Evolutionary conservation across 768 basidiomycete genomes (phyloP).

Genomic region (Tricholoma hemisulphureum): DNA sequence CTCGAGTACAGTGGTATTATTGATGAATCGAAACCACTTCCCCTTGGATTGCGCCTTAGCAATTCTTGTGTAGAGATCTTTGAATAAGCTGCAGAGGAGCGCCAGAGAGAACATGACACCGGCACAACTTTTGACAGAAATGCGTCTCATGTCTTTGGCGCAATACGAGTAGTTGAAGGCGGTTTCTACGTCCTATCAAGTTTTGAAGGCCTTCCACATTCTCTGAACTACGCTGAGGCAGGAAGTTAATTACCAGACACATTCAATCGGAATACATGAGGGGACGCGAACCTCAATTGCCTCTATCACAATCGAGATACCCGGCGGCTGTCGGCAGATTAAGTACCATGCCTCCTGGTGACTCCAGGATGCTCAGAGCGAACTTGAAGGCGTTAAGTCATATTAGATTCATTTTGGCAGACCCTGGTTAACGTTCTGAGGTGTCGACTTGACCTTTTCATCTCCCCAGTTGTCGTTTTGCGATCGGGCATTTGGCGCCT

Average conservation of each 20-base stretch:
- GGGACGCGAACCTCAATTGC: not conserved
- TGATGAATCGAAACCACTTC: not conserved
- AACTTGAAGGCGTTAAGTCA: not conserved
- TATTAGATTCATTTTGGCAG: not conserved
- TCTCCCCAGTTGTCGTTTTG: too few species aligned
- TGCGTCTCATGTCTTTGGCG: not conserved
- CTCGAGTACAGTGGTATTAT: not conserved
- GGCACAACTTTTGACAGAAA: not conserved
- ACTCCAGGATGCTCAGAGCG: not conserved
- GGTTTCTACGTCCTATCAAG: not conserved
- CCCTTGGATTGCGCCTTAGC: not conserved
- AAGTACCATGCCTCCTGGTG: not conserved
- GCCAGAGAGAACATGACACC: too few species aligned
- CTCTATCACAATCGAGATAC: not conserved
- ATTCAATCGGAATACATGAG: not conserved
- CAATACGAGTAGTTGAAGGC: not conserved
- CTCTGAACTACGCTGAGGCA: not conserved
- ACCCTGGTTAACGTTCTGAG: too few species aligned
- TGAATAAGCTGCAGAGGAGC: not conserved
- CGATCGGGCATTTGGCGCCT: too few species aligned
- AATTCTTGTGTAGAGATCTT: not conserved
- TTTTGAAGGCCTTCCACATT: not conserved
- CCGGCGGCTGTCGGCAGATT: not conserved
- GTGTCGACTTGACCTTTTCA: too few species aligned
- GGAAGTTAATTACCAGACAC: not conserved